Percentiles rank a stretch among this genome's conserved stretches.
Conservation (phyloP, 2,329 filamentous ascomycete species). For the Nemania sp. region DNA sequence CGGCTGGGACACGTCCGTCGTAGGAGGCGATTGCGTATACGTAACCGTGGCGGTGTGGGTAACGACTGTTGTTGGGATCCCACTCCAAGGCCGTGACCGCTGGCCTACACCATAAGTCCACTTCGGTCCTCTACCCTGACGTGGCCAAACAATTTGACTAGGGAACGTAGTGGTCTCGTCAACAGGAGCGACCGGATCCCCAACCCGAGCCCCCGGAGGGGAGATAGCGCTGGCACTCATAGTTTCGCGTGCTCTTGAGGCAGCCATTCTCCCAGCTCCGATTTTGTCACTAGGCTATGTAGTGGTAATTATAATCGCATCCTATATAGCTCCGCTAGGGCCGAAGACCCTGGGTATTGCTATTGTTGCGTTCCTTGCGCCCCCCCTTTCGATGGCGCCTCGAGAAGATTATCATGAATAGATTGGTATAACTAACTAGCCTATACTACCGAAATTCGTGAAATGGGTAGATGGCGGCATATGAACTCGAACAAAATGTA, state of each 20-base stretch:
- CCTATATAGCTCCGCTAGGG: background rate
- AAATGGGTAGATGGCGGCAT: background rate
- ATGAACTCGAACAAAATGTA: background rate
- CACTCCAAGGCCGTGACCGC: slow-evolving; percentile 13
- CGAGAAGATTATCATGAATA: background rate
- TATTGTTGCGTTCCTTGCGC: background rate
- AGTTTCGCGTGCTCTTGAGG: background rate
- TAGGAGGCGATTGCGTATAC: slow-evolving; percentile 14
- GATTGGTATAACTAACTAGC: too few species aligned
- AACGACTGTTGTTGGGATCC: slow-evolving; percentile 12
- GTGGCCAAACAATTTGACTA: slow-evolving; percentile 1
- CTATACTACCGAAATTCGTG: background rate
- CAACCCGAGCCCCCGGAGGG: background rate
- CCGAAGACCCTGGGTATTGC: background rate
- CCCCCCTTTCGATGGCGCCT: background rate
- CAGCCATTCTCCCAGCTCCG: background rate
- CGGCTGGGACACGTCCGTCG: background rate
- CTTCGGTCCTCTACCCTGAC: slow-evolving; percentile 5
- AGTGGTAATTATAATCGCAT: background rate
- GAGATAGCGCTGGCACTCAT: slow-evolving; percentile 1
- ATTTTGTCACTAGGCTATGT: background rate
- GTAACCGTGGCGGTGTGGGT: slow-evolving; percentile 23
- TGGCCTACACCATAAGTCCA: slow-evolving; percentile 4
- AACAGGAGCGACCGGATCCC: background rate
- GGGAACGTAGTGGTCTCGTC: background rate